Base-by-base conservation (phyloP, 2,329 filamentous ascomycete species). In the Elsinoe australis region DNA sequence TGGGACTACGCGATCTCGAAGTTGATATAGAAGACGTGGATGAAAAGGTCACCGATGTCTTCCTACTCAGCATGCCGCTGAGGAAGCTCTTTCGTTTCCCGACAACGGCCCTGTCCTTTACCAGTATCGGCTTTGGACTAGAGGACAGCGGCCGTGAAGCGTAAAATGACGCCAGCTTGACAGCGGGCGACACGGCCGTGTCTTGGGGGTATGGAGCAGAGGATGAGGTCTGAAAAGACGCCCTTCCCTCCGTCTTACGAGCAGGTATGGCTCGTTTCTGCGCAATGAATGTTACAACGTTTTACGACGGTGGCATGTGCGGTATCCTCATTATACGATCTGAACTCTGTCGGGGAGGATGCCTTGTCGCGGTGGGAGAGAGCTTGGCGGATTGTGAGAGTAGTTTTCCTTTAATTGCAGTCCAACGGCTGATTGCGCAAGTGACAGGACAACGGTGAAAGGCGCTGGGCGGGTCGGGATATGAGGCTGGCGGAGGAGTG, bases 161-260 rank as follows among this genome's bases (percentile, higher is more conserved):
- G 39, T 46, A 45, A 28, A 49, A 39, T 33, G 52, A 47, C 50
- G 52, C 52, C 52, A 54, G 52, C 39, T 52, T 54, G 52, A 47
- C 44, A 47, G 29, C 28, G 31, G 32, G 45, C 24, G 33, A 36
- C 45, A 48, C 45, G 44, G 31, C 24, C 32, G 45, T 48, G 45
- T 33, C 39, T 32, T 24, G 32, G 5, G 26, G 21, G 26, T 44
- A 9, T 31, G 6, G 39, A 19, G n/a, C 5, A 28, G 39, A 32
- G 28, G 39, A 24, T 18, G 39, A 44, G 39, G 39, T 29, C 39
- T 31, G 19, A 9, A n/a, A 10, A 26, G 17, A 24, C 18, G 29
- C 39, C 39, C 39, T 26, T 44, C 31, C 39, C 39, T 44, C 39
- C 39, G 24, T 32, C 39, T 44, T 10, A 15, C 17, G 28, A 6